Base-by-base conservation (phyloP, 768 basidiomycete species). In the Podaxis carcinomalis region DNA sequence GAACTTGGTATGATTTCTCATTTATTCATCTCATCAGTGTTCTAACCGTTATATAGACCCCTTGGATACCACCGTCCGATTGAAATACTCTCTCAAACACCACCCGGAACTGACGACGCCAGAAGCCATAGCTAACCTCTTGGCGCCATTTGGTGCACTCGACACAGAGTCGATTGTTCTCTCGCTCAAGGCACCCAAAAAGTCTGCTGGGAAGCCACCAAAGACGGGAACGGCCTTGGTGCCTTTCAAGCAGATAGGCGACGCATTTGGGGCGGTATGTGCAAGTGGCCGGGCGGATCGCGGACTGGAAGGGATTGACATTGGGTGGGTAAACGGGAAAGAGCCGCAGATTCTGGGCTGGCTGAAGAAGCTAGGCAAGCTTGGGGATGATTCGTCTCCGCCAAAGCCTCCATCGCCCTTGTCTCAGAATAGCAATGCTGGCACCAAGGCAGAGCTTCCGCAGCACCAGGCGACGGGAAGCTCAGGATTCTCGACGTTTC, bases 261-360 rank as follows among this genome's bases (percentile, higher is more conserved):
- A 88, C 44, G 91, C 92, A 2, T 90, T 91, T 68, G 88, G 85
- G 2, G 89, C 85, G 2, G 87, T 93, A 0, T 85, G 85, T 64
- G 86, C 82, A 25, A 85, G 74, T 61, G 82, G 78, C 16, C 73
- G 73, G 47, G 77, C 72, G 55, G 83, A 83, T 60, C 74, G 75
- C 49, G 86, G 82, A 0, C 62, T 90, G 60, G 77, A 78, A 3
- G 85, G 83, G 14, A 77, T 93, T 53, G 89, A 92, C 51, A 79
- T 91, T 0, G 73, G 77, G 0, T 94, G 92, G 92, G 86, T 85
- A 14, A 87, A 80, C 46, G 87, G 87, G 10, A 81, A 81, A 65
- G 92, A 93, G 65, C 92, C 92, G 1, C 83, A 78, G 47, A 83
- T 91, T 62, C 72, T 93, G 51, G 80, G 73, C 7, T 91, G 89